Base-by-base conservation (phyloP, 257 asterid genomes). In the Nicotiana noctiflora region DNA sequence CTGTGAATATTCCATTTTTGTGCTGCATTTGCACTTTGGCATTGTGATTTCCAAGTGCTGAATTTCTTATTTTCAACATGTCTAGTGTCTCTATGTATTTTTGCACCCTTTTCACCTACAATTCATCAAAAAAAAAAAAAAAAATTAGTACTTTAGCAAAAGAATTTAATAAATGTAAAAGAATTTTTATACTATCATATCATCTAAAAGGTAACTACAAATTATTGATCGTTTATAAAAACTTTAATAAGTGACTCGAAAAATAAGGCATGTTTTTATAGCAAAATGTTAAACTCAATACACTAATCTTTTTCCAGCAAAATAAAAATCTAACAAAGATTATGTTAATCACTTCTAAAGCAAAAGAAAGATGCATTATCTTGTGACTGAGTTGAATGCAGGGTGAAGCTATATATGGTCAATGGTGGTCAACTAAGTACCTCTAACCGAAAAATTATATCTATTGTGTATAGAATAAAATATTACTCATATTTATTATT, bases 41-140 rank as follows among this genome's bases (percentile, higher is more conserved):
- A 55, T 60, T 53, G 12, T 52, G 79, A 52, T 40, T 87, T 55
- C 86, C 90, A 25, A 86, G 61, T 25, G 84, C 81, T 23, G 91
- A 83, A 85, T 93, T 93, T 87, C 66, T 89, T 6, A 76, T 82
- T 92, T 93, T 92, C 80, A 95, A 78, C 87, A 82, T 9, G 75
- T 95, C 99, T 56, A 95, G 97, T 86, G 87, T 86, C 85, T 95
- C 98, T 5, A 95, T 92, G 83, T 89, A 89, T 76, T 88, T 92
- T 75, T 95, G 99, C 79, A 93, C 99, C 88, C 95, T 92, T 77
- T 91, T 95, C 83, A 95, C 99, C 99, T 95, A 62, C 82, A 81
- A 81, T 80, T 40, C 55, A 74, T 40, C 15, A 27, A 17, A 75
- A 74, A 4, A 44, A 56, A 29, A 1, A 29, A n/a, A 25, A 59